Evolutionary conservation across 495 filamentous ascomycete species (phyloP).

Genomic region (Parachaetomium inaequale): DNA sequence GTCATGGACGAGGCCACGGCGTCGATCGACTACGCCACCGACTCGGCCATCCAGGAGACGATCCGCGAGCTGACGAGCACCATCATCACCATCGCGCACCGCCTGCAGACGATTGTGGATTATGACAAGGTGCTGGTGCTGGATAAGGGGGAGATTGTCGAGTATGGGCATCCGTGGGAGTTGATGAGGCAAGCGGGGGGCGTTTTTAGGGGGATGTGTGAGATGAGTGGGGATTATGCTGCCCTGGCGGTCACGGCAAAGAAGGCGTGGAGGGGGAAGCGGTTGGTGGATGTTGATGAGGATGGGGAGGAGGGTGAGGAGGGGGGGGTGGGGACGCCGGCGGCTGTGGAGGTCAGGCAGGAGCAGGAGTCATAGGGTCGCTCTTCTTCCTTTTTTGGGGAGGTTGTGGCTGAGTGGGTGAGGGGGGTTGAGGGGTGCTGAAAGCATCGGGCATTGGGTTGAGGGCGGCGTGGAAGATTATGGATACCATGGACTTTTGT

Average conservation of each 20-base stretch:
- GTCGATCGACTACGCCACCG: conserved; percentile 95
- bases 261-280: conserved; percentile 51
- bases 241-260: conserved; percentile 68
- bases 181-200: conserved; percentile 60
- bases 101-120: conserved; percentile 92
- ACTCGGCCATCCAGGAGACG: conserved; percentile 92
- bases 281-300: conserved; percentile 39
- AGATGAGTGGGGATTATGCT: conserved; percentile 87
- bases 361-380: background rate
- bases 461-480: background rate
- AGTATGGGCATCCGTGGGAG: conserved; percentile 84
- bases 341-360: background rate
- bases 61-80: conserved; percentile 88
- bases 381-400: background rate
- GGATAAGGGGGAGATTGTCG: conserved; percentile 81
- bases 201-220: conserved; percentile 84
- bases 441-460: background rate
- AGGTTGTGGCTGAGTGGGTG: background rate
- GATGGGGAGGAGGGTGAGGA: conserved; percentile 22
- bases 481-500: no score
- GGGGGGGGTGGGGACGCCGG: background rate
- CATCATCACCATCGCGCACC: conserved; percentile 97
- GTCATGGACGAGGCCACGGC: conserved; percentile 99
- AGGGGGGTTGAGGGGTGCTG: background rate
- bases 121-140: conserved; percentile 98